These are phyloP conservation scores for Rhododendron mucronatum DNA, from an alignment of 148 eudicot species.

Conservation along the genomic window DNA sequence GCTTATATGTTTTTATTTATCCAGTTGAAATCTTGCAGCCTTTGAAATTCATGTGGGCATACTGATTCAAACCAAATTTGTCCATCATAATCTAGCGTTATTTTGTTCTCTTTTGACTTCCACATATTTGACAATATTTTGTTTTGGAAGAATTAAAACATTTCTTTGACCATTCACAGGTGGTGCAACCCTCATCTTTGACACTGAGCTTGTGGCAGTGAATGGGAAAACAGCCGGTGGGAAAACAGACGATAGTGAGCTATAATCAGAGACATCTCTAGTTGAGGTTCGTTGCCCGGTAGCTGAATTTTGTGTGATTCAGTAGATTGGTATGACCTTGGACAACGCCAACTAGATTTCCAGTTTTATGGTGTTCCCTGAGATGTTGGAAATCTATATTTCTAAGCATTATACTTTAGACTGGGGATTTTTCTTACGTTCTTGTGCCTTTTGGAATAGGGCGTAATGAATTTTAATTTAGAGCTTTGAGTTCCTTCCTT, in stretches of 20 bases:
- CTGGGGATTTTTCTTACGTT: neutral
- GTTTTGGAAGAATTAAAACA: neutral
- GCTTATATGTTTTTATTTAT: neutral
- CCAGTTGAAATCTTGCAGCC: neutral
- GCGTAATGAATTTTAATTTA: neutral
- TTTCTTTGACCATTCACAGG: conserved; percentile 38
- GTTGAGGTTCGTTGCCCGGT: neutral
- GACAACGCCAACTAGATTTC: neutral
- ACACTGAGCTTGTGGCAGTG: conserved; percentile 85
- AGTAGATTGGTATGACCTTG: neutral
- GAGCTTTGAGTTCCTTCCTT: neutral
- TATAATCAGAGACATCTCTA: conserved; percentile 24
- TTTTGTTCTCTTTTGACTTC: neutral
- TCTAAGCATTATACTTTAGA: neutral
- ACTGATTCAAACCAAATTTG: neutral
- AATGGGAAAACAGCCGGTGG: conserved; percentile 43
- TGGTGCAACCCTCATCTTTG: conserved; percentile 91
- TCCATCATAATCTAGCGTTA: neutral
- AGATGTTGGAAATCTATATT: neutral
- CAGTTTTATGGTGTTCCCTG: neutral
- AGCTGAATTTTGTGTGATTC: neutral
- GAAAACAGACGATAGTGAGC: conserved; percentile 41
- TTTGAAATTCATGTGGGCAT: neutral
- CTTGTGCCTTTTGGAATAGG: neutral
- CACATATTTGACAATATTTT: neutral